A percentile compares a stretch with the other conserved stretches of the same genome.
Conservation (phyloP, 805 yeast species). For the Myxozyma kluyveri region DNA sequence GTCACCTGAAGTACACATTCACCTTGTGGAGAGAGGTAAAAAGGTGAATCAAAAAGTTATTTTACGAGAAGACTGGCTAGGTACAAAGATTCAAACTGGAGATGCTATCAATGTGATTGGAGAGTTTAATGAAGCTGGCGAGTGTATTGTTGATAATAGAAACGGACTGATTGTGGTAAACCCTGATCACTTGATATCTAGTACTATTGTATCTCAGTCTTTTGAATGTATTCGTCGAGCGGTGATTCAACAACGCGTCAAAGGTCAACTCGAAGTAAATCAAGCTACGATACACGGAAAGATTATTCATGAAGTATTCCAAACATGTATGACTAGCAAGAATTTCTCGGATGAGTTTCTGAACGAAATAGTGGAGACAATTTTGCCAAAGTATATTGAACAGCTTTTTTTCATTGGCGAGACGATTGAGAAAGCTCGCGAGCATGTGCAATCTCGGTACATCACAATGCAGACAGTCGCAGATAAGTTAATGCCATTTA, state of each 20-base stretch:
- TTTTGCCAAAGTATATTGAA: conserved; percentile 29
- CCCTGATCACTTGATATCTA: conserved; percentile 79
- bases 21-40: neutral
- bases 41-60: conserved; percentile 7
- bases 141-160: conserved; percentile 43
- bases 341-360: conserved; percentile 44
- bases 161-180: conserved; percentile 69
- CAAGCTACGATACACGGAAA: conserved; percentile 75
- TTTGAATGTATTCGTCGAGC: conserved; percentile 70
- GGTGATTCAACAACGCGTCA: conserved; percentile 55
- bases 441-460: conserved; percentile 13
- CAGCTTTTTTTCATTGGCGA: conserved; percentile 31
- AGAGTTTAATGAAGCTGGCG: conserved; percentile 22
- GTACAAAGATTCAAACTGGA: conserved; percentile 28
- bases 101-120: conserved; percentile 39
- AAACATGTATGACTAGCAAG: conserved; percentile 48
- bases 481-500: neutral
- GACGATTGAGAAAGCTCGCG: conserved; percentile 33
- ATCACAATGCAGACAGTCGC: neutral
- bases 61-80: conserved; percentile 36
- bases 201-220: conserved; percentile 78
- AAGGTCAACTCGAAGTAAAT: conserved; percentile 61
- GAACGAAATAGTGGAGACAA: conserved; percentile 33
- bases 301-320: conserved; percentile 75
- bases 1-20: too few relatives aligned